Conservation (phyloP, 108 stramenopile species). For the Epithemia pelagica region DNA sequence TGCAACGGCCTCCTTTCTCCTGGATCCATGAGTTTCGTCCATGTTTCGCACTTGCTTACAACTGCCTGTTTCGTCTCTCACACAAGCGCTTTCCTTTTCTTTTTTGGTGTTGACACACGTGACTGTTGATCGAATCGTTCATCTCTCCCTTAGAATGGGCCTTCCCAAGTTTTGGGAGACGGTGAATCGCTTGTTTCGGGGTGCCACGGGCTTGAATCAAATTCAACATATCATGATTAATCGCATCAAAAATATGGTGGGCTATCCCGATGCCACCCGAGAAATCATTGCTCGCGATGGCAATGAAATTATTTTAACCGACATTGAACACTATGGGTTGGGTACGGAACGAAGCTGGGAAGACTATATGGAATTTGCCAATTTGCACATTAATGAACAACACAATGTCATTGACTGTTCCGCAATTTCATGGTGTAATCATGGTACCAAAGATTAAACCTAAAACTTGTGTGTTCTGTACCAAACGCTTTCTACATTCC, state of each 20-base stretch:
- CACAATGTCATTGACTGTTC: not conserved
- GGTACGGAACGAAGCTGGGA: conserved; percentile 18
- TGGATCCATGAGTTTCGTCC: too few species aligned
- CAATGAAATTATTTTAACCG: conserved; percentile 8
- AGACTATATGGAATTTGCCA: conserved; percentile 21
- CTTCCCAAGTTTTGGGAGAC: conserved; percentile 96
- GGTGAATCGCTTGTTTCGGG: conserved; percentile 18
- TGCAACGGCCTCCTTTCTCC: not conserved
- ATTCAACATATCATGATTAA: conserved; percentile 34
- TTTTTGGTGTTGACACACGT: not conserved
- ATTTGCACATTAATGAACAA: conserved; percentile 9
- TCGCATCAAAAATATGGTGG: conserved; percentile 20
- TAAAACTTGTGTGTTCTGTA: too few species aligned
- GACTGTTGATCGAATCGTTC: not conserved
- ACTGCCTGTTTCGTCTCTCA: too few species aligned
- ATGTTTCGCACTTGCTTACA: too few species aligned
- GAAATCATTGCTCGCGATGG: conserved; percentile 6
- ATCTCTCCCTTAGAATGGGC: not conserved
- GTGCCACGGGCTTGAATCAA: conserved; percentile 55
- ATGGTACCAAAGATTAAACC: not conserved
- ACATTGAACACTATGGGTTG: conserved; percentile 20
- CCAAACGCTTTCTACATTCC: too few species aligned
- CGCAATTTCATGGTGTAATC: not conserved
- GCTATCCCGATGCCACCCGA: conserved; percentile 21
- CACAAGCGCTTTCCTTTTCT: not conserved